Percentiles rank a stretch among this genome's conserved stretches.
phyloP scores from a whole-genome alignment of 176 grass and related monocot genomes.

The Themeda triandra region DNA sequence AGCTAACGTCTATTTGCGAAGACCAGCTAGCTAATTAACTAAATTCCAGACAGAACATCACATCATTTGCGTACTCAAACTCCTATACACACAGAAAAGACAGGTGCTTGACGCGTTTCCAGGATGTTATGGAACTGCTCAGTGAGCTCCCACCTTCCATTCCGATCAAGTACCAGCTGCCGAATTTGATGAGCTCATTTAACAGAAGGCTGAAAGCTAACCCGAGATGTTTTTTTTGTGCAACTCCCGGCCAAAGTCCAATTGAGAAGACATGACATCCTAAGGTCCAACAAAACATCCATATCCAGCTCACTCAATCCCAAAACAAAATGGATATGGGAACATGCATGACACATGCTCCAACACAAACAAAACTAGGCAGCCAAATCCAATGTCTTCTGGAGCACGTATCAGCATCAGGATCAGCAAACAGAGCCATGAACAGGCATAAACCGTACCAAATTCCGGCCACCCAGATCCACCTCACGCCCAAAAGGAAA shows the following conservation, averaged over 20 bases:
- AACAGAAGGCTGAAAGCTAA: neutral
- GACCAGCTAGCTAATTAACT: neutral
- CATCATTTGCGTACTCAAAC: slow-evolving; percentile 6
- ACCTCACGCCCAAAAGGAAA: neutral
- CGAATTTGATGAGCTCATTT: too few relatives aligned
- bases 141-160: neutral
- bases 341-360: neutral
- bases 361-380: neutral
- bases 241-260: slow-evolving; percentile 10
- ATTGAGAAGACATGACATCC: neutral
- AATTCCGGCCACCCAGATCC: slow-evolving; percentile 22
- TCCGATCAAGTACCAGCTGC: neutral
- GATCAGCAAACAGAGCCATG: neutral
- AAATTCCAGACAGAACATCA: neutral
- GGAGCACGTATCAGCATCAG: neutral
- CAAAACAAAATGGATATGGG: neutral
- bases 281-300: slow-evolving; percentile 21
- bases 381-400: neutral
- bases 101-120: neutral
- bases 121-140: neutral
- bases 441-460: neutral
- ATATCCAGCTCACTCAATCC: slow-evolving; percentile 5
- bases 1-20: slow-evolving; percentile 1
- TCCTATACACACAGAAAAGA: neutral
- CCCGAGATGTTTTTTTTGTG: neutral